These are phyloP conservation scores for Phialemonium atrogriseum DNA, from an alignment of 2,329 filamentous ascomycete species.

Conservation along the genomic window DNA sequence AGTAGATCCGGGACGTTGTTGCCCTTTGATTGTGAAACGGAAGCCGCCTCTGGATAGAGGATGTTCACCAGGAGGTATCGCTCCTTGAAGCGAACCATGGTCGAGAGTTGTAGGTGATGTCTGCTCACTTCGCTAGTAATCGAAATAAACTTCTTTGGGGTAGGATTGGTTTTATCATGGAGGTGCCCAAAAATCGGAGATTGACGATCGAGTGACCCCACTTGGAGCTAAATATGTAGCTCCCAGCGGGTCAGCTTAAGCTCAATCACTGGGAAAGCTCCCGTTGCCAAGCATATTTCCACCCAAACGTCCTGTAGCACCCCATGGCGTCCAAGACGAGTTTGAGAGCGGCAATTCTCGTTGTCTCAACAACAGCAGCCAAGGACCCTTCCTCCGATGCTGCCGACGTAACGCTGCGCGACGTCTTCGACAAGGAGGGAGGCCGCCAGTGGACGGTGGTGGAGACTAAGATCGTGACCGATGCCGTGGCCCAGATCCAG, in stretches of 20 bases:
- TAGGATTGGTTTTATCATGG: too few relatives aligned
- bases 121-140: too few relatives aligned
- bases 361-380: constrained; percentile 86
- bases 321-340: constrained; percentile 27
- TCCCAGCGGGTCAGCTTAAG: too few relatives aligned
- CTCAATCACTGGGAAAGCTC: too few relatives aligned
- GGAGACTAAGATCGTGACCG: constrained; percentile 68
- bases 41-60: constrained; percentile 62
- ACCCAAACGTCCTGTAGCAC: too few relatives aligned
- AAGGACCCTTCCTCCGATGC: constrained; percentile 72
- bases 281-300: too few relatives aligned
- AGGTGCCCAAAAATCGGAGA: too few relatives aligned
- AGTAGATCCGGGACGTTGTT: constrained; percentile 49
- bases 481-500: constrained; percentile 69
- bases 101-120: background rate
- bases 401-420: constrained; percentile 56
- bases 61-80: constrained; percentile 94
- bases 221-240: too few relatives aligned
- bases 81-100: constrained; percentile 93
- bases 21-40: constrained; percentile 20
- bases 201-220: too few relatives aligned
- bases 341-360: constrained; percentile 68
- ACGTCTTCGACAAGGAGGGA: constrained; percentile 61
- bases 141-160: background rate
- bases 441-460: constrained; percentile 63